Conservation (phyloP, 179 eudicot species). For the Beta lomatogona region DNA sequence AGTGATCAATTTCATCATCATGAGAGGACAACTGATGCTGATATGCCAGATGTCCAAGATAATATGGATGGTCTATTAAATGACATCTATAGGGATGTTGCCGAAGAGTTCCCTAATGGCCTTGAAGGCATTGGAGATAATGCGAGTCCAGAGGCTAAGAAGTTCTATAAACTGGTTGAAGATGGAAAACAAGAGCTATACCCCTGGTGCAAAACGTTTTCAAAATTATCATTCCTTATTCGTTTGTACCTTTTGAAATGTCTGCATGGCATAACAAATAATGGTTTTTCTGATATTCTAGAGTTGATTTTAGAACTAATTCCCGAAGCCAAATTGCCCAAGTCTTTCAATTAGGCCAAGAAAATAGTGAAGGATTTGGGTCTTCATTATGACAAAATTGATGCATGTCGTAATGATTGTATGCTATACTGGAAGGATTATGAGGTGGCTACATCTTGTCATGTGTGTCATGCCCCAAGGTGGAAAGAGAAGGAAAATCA, state of each 20-base stretch:
- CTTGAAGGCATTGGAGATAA: not conserved
- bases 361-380: not conserved
- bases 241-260: not conserved
- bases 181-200: not conserved
- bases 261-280: too few species aligned
- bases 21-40: not conserved
- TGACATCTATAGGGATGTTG: not conserved
- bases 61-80: not conserved
- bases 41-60: not conserved
- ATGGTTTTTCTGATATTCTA: not conserved
- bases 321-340: not conserved
- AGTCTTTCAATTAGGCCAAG: not conserved
- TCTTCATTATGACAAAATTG: conserved; percentile 3
- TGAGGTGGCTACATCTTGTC: not conserved
- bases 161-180: not conserved
- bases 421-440: not conserved
- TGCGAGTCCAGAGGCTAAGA: not conserved
- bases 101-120: not conserved
- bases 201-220: not conserved
- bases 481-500: not conserved
- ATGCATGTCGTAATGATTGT: conserved; percentile 3
- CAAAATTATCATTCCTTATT: not conserved
- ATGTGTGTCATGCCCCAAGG: not conserved
- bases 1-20: not conserved
- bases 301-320: not conserved